Evolutionary conservation across 208 protist genomes (phyloP), one percentile per base, ranked within the genome.

Genomic region (Crithidia mellificae): DNA sequence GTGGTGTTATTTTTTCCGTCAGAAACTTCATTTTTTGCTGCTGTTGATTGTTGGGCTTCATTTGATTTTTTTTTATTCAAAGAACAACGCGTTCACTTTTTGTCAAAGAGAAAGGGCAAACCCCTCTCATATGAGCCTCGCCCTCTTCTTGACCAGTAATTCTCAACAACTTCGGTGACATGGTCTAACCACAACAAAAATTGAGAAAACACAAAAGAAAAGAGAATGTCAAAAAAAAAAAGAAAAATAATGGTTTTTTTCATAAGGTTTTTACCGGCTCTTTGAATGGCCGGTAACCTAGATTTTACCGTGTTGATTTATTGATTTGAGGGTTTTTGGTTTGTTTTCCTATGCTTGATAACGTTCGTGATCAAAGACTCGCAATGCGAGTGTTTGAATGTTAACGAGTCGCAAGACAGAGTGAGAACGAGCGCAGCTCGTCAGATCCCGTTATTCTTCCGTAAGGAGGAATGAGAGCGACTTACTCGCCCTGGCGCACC

Each of bases 401-500:
- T 39, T 12, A 25, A 20, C 34, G 2, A 9, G 19, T 15, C 41
- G 29, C 22, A 8, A 51, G 22, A 29, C 17, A 6, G 22, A 29
- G 47, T 29, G 29, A 5, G 22, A 51, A 6, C 47, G 19, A 22
- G 43, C n/a, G 43, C 7, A 47, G 34, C 25, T 53, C 20, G 49
- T 34, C n/a, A n/a, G n/a, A n/a, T 32, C 25, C 7, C 34, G 11
- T 5, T 38, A 5, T 5, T 5, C 34, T 11, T 12, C 41, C 41
- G 41, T 27, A 27, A 4, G 22, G 2, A 25, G 25, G 29, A n/a
- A 17, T 19, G 43, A 14, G 17, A 43, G 5, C 4, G 12, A 34
- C 22, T 39, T 50, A 54, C 30, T 43, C 47, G 22, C 36, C 59
- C 80, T 83, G 78, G 52, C 90, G 87, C 38, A 95, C 86, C 11